Evolutionary conservation across 768 basidiomycete genomes (phyloP), one percentile per base, ranked within the genome.

Genomic region (Psilocybe subaeruginosa): DNA sequence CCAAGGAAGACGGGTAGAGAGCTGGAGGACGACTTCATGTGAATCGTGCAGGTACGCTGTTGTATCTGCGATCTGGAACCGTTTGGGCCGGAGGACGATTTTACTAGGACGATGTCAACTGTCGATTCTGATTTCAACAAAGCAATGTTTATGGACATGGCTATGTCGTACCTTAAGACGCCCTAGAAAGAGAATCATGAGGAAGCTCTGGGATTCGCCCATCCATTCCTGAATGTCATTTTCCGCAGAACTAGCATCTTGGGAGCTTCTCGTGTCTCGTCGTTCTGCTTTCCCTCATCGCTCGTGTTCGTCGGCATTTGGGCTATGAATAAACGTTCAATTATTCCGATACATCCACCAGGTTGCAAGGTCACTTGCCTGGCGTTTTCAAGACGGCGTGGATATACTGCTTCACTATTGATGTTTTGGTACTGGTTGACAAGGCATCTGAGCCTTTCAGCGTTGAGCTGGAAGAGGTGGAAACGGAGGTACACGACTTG

Each of bases 1-100:
- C 79, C 78, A 23, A 76, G 77, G 64, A 85, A 85, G 73, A 87
- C 86, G 2, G 90, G 86, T 11, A 82, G 84, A 65, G 93, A 92
- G 67, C 77, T 93, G 69, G 92, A 93, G 72, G 92, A 95, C 52
- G 93, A 95, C 71, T 95, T 95, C 71, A 95, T 95, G 91, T 94
- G 76, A 82, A 35, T 43, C 14, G 37, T 43, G 14, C 41, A 43
- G 41, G 41, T 43, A 43, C 41, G 41, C 41, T 35, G 41, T 43
- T 43, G 11, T 43, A 43, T 43, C 2, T 11, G 33, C 33, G 33
- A 35, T 35, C 11, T 35, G 41, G 14, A 16, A 11, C 4, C 5
- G 2, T 43, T 12, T 14, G 41, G n/a, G n/a, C 5, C n/a, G 41
- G 41, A 43, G 41, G 41, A 43, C 2, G 41, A 43, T 43, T 2